Evolutionary conservation across 2,329 filamentous ascomycete genomes (phyloP), one percentile per base, ranked within the genome.

Genomic region (Nigrospora oryzae): DNA sequence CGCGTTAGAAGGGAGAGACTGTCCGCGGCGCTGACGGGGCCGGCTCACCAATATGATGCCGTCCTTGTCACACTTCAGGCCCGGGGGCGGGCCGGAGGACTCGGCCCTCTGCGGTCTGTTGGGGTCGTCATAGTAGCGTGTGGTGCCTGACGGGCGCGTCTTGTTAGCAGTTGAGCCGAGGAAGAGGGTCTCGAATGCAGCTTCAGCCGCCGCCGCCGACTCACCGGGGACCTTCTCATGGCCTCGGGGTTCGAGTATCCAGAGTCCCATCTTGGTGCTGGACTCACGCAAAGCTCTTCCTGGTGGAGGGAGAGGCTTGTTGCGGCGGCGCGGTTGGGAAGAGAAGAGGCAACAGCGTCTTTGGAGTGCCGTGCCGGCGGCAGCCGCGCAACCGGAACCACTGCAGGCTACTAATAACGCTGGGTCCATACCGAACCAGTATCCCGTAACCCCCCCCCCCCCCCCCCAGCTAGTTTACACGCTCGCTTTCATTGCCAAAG

Each of bases 211-310:
- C n/a, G 23, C 5, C 28, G 33, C 32, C 45, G 45, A 48, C 71
- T 60, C 69, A 89, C 86, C 87, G 48, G 88, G 88, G 49, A 91
- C 86, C 63, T 86, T 76, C 56, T 79, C 75, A 53, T 81, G 72
- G 56, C 73, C 71, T 57, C 61, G 71, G 58, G 85, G 78, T 56
- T 90, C 81, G 47, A 93, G 72, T 47, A 94, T 79, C 42, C 86
- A 84, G 51, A 93, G 72, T 38, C 81, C 81, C 83, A 85, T 86
- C 43, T 49, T 65, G 56, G 39, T 7, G 23, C 23, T 28, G n/a
- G n/a, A 10, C 10, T 28, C 23, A 28, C 23, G 23, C 5, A 7
- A 28, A 28, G 23, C 23, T 28, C 23, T 6, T 28, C 23, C 23
- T 28, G 23, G 23, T 5, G 23, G 7, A 28, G 10, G 10, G 5